Conservation (phyloP, 345 rosid species). For the Eucalyptus cloeziana region DNA sequence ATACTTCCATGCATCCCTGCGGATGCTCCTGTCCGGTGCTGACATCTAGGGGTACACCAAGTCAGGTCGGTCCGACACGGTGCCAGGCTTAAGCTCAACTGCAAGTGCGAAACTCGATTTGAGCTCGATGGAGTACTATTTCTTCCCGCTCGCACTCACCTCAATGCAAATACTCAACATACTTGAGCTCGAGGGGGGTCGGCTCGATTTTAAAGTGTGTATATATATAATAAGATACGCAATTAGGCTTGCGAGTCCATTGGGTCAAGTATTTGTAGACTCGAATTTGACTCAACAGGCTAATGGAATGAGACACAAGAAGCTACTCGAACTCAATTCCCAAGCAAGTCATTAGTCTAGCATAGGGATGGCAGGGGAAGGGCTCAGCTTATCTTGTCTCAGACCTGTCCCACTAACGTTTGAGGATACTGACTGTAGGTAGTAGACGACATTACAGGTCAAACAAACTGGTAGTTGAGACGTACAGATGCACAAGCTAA, state of each 20-base stretch:
- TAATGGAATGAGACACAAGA: not conserved
- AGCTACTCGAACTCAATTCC: not conserved
- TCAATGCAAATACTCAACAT: not conserved
- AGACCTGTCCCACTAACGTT: not conserved
- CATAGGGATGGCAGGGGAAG: not conserved
- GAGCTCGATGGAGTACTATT: not conserved
- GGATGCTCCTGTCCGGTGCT: not conserved
- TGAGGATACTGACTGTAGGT: not conserved
- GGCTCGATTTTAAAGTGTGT: not conserved
- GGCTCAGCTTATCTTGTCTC: not conserved
- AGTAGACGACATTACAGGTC: not conserved
- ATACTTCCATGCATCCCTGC: not conserved
- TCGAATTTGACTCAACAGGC: not conserved
- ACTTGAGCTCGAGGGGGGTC: not conserved
- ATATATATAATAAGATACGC: not conserved
- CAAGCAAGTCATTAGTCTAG: not conserved
- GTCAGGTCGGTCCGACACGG: fast-evolving
- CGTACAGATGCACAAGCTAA: not conserved
- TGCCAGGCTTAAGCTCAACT: not conserved
- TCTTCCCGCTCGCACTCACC: not conserved
- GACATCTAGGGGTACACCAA: not conserved
- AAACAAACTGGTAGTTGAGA: not conserved
- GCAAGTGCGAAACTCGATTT: not conserved
- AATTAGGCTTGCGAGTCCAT: not conserved
- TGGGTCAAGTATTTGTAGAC: not conserved